Evolutionary conservation across 768 basidiomycete species (phyloP).

Genomic region (Leccinum longicurvipes): DNA sequence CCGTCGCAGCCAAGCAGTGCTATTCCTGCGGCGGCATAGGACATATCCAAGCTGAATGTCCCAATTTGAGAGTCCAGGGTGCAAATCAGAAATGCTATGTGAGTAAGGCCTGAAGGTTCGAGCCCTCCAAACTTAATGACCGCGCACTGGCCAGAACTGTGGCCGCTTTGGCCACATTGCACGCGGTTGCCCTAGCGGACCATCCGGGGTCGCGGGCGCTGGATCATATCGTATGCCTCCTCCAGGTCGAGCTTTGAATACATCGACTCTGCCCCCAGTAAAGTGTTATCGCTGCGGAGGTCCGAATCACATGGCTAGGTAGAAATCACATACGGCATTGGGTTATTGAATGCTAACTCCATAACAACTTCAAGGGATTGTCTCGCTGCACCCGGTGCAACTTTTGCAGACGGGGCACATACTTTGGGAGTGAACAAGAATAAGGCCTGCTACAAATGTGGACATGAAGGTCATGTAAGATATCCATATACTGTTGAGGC

Average conservation of each 20-base stretch:
- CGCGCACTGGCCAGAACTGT: slow-evolving; percentile 51
- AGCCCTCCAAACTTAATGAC: slow-evolving; percentile 1
- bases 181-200: slow-evolving; percentile 61
- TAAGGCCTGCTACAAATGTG: slow-evolving; percentile 88
- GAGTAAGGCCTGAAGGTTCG: slow-evolving; percentile 27
- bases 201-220: slow-evolving; percentile 34
- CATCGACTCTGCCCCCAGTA: slow-evolving; percentile 73
- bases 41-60: slow-evolving; percentile 86
- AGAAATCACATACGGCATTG: slow-evolving; percentile 6
- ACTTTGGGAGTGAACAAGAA: slow-evolving; percentile 47
- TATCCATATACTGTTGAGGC: not conserved
- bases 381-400: slow-evolving; percentile 65
- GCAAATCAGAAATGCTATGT: slow-evolving; percentile 84
- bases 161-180: slow-evolving; percentile 84
- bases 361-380: slow-evolving; percentile 57
- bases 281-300: slow-evolving; percentile 91
- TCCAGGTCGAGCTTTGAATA: slow-evolving; percentile 72
- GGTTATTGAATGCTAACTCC: slow-evolving; percentile 5
- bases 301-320: slow-evolving; percentile 85
- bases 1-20: slow-evolving; percentile 83
- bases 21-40: slow-evolving; percentile 93
- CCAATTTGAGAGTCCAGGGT: slow-evolving; percentile 68
- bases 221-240: slow-evolving; percentile 67
- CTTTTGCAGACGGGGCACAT: slow-evolving; percentile 43
- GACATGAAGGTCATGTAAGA: slow-evolving; percentile 83